Base-by-base conservation (phyloP, 2,329 filamentous ascomycete species). In the Colletotrichum cordylinicola region DNA sequence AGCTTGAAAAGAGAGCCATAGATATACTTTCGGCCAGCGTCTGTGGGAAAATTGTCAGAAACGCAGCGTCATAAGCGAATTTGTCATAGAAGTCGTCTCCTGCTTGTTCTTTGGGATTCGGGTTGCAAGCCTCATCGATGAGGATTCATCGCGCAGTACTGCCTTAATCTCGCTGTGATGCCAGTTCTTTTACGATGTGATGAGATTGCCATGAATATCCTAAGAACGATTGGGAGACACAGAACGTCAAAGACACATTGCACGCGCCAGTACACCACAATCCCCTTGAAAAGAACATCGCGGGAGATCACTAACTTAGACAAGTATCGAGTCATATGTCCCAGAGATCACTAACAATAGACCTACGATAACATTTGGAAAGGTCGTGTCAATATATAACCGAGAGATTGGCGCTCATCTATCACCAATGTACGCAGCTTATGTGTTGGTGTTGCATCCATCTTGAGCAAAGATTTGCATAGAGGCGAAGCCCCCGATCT, bases 201-300 rank as follows among this genome's bases (percentile, higher is more conserved):
- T 48, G 43, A 48, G 18, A 48, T 1, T 48, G 6, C 9, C 10
- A 48, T 7, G 3, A 2, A 13, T 48, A 48, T 3, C 6, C n/a
- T 1, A 18, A 2, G 2, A 5, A 13, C 3, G n/a, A 48, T 2
- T 2, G 43, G 3, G 18, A 10, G 3, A 12, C 4, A 48, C 18
- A 48, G 43, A 4, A 2, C 43, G 3, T 48, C 7, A 13, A 7
- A 48, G 43, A 13, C 18, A n/a, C 9, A n/a, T 43, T n/a, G 10
- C 3, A 43, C 39, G 18, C 39, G 39, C 39, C 39, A 43, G 9
- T n/a, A 3, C 5, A 43, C 39, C 18, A 10, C 9, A n/a, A 43
- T 18, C 1, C 39, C 9, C 39, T 43, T 10, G 18, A 3, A 43
- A 18, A n/a, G 18, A 43, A 43, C 18, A 8, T 8, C 37, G 18